Evolutionary conservation across 768 basidiomycete species (phyloP).

Genomic region (Hemileccinum rubropunctum): DNA sequence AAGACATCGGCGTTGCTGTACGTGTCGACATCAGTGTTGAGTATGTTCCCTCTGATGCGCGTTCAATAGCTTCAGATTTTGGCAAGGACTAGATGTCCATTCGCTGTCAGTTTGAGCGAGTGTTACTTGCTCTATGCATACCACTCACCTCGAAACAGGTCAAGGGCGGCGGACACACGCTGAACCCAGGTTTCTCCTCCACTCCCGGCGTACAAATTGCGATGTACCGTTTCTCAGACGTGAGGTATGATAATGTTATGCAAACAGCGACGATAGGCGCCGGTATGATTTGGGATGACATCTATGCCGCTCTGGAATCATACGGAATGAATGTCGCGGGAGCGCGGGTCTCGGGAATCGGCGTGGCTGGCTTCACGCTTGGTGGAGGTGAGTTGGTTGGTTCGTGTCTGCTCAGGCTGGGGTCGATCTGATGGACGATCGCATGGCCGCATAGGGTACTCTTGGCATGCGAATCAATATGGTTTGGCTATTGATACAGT

Average conservation of each 20-base stretch:
- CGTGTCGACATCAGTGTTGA: conserved; percentile 1
- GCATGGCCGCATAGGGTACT: conserved; percentile 45
- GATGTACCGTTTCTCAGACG: conserved; percentile 47
- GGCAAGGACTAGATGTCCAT: conserved; percentile 43
- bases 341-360: conserved; percentile 55
- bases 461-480: conserved; percentile 60
- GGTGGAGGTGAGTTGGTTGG: conserved; percentile 46
- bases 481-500: conserved; percentile 58
- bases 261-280: conserved; percentile 41
- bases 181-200: conserved; percentile 58
- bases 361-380: conserved; percentile 56
- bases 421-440: conserved; percentile 2
- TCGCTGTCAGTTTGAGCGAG: conserved; percentile 42
- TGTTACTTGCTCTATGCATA: not conserved
- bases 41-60: not conserved
- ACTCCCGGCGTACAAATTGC: conserved; percentile 59
- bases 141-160: conserved; percentile 36
- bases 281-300: conserved; percentile 64
- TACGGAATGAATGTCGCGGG: conserved; percentile 55
- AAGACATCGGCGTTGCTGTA: conserved; percentile 53
- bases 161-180: conserved; percentile 60
- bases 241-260: conserved; percentile 38
- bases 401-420: not conserved
- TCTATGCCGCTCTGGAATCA: conserved; percentile 52
- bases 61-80: conserved; percentile 45